Percentiles rank a stretch among this genome's conserved stretches.
phyloP scores from a whole-genome alignment of 2,329 filamentous ascomycete species.

The Talaromyces piceae region DNA sequence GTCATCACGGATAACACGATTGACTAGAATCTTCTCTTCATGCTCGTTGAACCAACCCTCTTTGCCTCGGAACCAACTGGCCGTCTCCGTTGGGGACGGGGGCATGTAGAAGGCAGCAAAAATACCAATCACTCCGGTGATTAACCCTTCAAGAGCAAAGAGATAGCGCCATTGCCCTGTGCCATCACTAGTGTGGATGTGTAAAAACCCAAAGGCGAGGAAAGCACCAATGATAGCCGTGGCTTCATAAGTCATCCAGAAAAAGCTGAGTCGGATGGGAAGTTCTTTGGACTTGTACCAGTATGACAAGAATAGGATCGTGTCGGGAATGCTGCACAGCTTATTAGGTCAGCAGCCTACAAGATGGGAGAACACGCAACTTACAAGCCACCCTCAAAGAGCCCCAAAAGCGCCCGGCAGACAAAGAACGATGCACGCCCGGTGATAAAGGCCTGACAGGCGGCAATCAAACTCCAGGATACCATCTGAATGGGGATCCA shows the following conservation, averaged over 20 bases:
- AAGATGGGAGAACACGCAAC: conserved; percentile 26
- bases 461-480: conserved; percentile 49
- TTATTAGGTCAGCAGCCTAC: not conserved
- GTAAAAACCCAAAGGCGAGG: conserved; percentile 39
- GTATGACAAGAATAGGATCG: conserved; percentile 57
- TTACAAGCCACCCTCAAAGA: conserved; percentile 51
- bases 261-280: conserved; percentile 58
- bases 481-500: conserved; percentile 55
- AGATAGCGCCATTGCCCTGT: conserved; percentile 38
- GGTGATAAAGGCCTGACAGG: conserved; percentile 44
- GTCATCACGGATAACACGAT: conserved; percentile 51
- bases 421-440: conserved; percentile 37
- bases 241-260: conserved; percentile 58
- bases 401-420: conserved; percentile 41
- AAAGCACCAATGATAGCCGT: conserved; percentile 42
- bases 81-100: conserved; percentile 58
- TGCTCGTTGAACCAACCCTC: conserved; percentile 60
- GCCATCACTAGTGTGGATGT: conserved; percentile 29
- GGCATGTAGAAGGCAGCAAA: conserved; percentile 55
- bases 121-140: conserved; percentile 50
- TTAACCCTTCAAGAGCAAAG: conserved; percentile 36
- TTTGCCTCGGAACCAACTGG: conserved; percentile 52
- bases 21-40: conserved; percentile 64
- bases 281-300: conserved; percentile 68
- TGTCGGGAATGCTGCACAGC: conserved; percentile 31